These are phyloP conservation scores for Fusarium mangiferae DNA, from an alignment of 2,329 filamentous ascomycete species.

Conservation along the genomic window DNA sequence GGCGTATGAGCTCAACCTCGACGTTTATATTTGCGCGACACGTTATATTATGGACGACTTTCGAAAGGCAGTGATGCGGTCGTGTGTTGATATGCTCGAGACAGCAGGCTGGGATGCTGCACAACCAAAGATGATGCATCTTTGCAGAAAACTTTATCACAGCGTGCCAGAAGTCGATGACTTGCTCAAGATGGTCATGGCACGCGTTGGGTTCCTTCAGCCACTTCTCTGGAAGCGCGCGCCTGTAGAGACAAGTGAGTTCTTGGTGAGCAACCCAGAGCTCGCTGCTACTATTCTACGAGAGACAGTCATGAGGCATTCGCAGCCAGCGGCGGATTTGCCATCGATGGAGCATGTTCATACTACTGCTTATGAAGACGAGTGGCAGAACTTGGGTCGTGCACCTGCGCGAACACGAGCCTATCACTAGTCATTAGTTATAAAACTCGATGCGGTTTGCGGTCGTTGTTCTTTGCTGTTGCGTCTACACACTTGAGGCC, in stretches of 20 bases:
- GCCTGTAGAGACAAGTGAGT: constrained; percentile 54
- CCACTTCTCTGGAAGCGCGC: constrained; percentile 55
- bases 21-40: constrained; percentile 62
- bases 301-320: constrained; percentile 57
- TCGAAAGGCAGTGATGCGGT: constrained; percentile 54
- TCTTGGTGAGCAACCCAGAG: constrained; percentile 57
- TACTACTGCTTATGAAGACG: constrained; percentile 14
- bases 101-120: constrained; percentile 55
- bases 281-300: constrained; percentile 58
- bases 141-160: constrained; percentile 56
- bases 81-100: constrained; percentile 59
- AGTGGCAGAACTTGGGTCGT: constrained; percentile 17
- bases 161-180: constrained; percentile 56
- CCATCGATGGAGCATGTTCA: constrained; percentile 56
- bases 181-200: constrained; percentile 60
- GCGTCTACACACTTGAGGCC: neutral
- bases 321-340: constrained; percentile 48
- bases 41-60: constrained; percentile 60
- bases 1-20: constrained; percentile 58
- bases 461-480: neutral
- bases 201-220: constrained; percentile 60
- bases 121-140: constrained; percentile 54
- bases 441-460: neutral
- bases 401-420: neutral
- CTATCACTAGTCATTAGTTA: neutral